A percentile compares a stretch with the other conserved stretches of the same genome.
Conservation (phyloP, 2,329 filamentous ascomycete genomes). For the Colletotrichum cereale region DNA sequence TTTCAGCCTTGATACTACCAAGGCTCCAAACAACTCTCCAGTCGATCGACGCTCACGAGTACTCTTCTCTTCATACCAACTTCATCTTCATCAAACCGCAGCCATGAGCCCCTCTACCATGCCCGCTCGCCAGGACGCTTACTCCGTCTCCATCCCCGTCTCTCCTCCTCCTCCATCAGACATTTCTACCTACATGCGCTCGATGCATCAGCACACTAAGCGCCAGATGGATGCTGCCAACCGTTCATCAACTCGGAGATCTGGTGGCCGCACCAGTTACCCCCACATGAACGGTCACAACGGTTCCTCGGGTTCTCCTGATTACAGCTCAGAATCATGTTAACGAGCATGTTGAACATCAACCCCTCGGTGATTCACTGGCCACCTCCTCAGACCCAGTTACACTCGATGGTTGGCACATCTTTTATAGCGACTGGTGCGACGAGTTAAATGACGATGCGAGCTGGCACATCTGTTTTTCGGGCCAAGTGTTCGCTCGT, state of each 20-base stretch:
- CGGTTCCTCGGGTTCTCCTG: slow-evolving; percentile 8
- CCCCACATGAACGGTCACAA: slow-evolving; percentile 47
- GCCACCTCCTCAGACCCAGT: not conserved
- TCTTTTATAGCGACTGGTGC: not conserved
- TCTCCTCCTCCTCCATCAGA: slow-evolving; percentile 58
- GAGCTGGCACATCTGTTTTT: too few relatives aligned
- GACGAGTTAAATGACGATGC: not conserved
- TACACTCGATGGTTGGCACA: not conserved
- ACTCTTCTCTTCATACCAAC: not conserved
- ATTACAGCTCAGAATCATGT: slow-evolving; percentile 21
- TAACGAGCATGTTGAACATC: fast-evolving
- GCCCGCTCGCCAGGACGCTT: slow-evolving; percentile 55
- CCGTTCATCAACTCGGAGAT: slow-evolving; percentile 53
- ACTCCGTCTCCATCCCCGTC: slow-evolving; percentile 49
- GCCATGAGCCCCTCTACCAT: slow-evolving; percentile 47
- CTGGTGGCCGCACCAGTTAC: slow-evolving; percentile 35
- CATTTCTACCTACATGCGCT: slow-evolving; percentile 68
- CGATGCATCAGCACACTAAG: slow-evolving; percentile 75
- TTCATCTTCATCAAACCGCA: not conserved
- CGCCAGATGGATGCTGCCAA: slow-evolving; percentile 72
- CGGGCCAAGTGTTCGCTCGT: not conserved
- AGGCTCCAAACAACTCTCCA: not conserved
- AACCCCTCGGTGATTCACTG: not conserved
- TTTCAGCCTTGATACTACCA: not conserved
- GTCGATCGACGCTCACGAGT: not conserved